Base-by-base conservation (phyloP, 768 basidiomycete species). In the Naematelia aurantialba region DNA sequence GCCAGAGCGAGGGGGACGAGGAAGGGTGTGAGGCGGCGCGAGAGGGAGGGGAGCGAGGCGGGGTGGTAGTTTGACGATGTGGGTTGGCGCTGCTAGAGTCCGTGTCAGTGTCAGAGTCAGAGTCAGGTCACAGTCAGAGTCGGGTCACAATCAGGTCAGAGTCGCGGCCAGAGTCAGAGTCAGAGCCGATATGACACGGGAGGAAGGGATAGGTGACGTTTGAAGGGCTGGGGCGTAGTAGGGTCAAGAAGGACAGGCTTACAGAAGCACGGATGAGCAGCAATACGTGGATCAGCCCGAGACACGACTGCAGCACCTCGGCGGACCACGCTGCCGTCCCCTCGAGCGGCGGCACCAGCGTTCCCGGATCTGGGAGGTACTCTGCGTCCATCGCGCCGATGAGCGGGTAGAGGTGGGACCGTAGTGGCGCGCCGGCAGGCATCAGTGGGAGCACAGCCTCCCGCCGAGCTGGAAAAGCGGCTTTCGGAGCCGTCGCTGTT, bases 401-500 rank as follows among this genome's bases (percentile, higher is more conserved):
- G 34, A 70, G 59, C 12, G 75, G 70, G 26, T 66, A 67, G 19
- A 76, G 56, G 47, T 76, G 72, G 62, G 90, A 89, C 75, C 82
- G 85, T 17, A 92, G 80, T 69, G 92, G 91, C 29, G 89, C 85
- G 3, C 89, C 88, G 29, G 87, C 86, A 21, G 81, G 76, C 13
- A 85, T 80, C 5, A 82, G 80, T 3, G 86, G 86, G 19, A 80
- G 78, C 0, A 80, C 78, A 13, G 82, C 82, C 8, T 10, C n/a
- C 21, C 19, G 46, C 5, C 34, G 39, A 2, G 60, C 21, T 42
- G 34, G 19, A 45, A 22, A 8, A 5, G 8, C 5, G 19, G 11
- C 5, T 52, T 31, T 17, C 11, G 30, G 13, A 34, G 52, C 17
- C 19, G 52, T 17, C 5, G 5, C 10, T 21, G 34, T 62, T 21